Conservation (phyloP, 306 rosid species). For the Glycine tomentella region DNA sequence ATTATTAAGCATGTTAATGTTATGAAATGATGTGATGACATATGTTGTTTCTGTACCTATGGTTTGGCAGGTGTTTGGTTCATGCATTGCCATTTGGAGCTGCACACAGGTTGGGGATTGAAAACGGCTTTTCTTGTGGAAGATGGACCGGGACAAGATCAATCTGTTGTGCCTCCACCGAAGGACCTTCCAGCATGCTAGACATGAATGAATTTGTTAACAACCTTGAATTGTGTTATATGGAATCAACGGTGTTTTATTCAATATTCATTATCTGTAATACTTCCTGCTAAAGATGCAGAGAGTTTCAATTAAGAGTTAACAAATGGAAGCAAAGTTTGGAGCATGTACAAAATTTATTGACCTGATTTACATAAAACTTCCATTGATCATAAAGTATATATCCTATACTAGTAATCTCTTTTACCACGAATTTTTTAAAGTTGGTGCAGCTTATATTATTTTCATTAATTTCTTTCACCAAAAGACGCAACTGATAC, state of each 20-base stretch:
- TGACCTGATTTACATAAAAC: background rate
- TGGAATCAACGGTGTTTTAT: background rate
- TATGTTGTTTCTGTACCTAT: conserved; percentile 5
- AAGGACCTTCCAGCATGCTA: conserved; percentile 82
- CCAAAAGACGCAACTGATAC: background rate
- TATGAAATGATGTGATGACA: background rate
- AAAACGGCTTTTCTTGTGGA: conserved; percentile 86
- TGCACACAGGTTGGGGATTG: conserved; percentile 94
- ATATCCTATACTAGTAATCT: no score
- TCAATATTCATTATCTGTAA: conserved; percentile 30
- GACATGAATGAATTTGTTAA: background rate
- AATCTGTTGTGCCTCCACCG: conserved; percentile 77
- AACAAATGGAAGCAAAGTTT: conserved; percentile 39
- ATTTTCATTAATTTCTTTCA: background rate
- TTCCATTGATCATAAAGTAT: no score
- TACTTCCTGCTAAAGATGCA: conserved; percentile 54
- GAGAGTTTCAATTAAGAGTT: conserved; percentile 43
- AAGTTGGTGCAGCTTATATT: background rate
- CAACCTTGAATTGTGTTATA: background rate
- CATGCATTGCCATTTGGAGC: conserved; percentile 87
- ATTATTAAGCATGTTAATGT: no score
- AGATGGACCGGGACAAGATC: conserved; percentile 78
- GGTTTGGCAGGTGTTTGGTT: conserved; percentile 83
- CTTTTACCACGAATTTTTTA: no score
- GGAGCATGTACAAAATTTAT: conserved; percentile 19